Evolutionary conservation across 441 rosid species (phyloP), one percentile per base, ranked within the genome.

Genomic region (Mallotus japonicus): DNA sequence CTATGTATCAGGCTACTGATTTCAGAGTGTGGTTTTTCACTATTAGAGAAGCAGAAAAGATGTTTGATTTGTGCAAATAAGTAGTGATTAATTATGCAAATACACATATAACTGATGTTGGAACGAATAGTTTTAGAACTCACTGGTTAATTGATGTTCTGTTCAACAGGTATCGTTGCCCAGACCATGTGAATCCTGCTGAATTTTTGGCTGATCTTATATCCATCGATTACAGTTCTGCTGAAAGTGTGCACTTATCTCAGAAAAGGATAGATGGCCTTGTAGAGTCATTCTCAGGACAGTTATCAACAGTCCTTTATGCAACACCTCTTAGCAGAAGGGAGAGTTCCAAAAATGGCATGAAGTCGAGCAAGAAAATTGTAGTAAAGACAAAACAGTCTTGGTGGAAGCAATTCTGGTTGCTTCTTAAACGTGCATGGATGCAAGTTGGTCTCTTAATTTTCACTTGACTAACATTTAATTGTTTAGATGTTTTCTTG

Each of bases 161-260:
- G 7, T 74, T 68, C 69, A 69, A 80, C 92, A 95, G 99, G 87
- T 88, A 89, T 67, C 73, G 17, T 70, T 95, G 97, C 83, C 89
- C 93, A 50, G 97, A 86, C 74, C 97, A 89, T 54, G 90, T 86
- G 69, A 95, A 95, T 75, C 99, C 99, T 77, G 99, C 99, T 20
- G 97, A 95, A 83, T 95, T 95, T 84, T 84, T 92, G 82, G 99
- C 99, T 78, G 97, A 95, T 85, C 99, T 92, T 77, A 92, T 95
- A 81, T 91, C 99, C 44, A 61, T 92, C 65, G 99, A 95, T 82
- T 92, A 92, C 82, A 88, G 93, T 79, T 91, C 97, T 74, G 80
- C 87, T 37, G 97, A 91, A 61, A 89, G 90, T 83, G 95, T 87
- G 47, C 80, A 79, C 80, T 78, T 84, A 72, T 95, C 99, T 28